Evolutionary conservation across 2,329 filamentous ascomycete species (phyloP).

Genomic region (Hyphodiscus sp.): DNA sequence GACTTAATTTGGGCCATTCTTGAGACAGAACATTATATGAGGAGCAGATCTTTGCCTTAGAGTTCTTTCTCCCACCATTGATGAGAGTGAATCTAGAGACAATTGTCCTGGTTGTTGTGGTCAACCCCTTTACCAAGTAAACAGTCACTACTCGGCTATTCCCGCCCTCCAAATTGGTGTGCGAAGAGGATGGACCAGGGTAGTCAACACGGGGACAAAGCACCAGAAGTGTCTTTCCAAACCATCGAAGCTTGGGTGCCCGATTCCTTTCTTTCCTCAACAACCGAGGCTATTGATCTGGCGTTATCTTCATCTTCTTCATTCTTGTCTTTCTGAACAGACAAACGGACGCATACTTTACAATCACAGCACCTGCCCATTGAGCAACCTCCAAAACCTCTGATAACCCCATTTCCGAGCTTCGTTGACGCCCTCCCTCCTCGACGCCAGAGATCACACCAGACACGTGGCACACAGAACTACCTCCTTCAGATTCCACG

Average conservation of each 20-base stretch:
- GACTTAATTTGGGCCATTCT: no score
- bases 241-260: background rate
- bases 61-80: no score
- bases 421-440: background rate
- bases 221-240: background rate
- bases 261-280: background rate
- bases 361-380: background rate
- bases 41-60: no score
- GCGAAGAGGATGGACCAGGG: background rate
- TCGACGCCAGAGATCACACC: background rate
- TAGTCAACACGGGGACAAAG: background rate
- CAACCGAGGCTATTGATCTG: background rate
- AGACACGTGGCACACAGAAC: constrained; percentile 4
- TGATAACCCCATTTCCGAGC: background rate
- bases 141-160: no score
- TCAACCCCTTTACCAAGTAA: no score
- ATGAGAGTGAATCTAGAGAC: no score
- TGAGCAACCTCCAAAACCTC: background rate
- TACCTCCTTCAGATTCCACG: background rate
- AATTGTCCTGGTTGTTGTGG: no score
- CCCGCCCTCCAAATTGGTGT: no score
- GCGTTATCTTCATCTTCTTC: background rate
- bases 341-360: background rate
- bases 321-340: background rate
- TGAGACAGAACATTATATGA: no score